A percentile compares a stretch with the other conserved stretches of the same genome.
Conservation (phyloP, 2,329 filamentous ascomycete genomes). For the Metarhizium robertsii region DNA sequence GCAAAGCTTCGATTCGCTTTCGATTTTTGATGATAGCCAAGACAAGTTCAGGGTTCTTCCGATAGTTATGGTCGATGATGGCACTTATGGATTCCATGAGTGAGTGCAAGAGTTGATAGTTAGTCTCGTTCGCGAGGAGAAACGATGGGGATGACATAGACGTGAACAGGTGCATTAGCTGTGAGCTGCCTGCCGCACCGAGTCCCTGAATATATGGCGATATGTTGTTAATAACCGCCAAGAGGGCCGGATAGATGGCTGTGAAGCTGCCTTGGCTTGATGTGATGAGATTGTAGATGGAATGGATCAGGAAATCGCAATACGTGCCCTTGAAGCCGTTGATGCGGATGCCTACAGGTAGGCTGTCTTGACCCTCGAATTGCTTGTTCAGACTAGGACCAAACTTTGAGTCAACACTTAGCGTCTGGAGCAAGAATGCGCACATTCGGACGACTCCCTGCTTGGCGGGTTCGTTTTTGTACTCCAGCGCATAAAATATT, state of each 20-base stretch:
- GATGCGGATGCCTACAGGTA: conserved; percentile 74
- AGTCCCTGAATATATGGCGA: conserved; percentile 75
- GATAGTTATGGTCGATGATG: conserved; percentile 81
- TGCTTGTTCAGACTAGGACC: conserved; percentile 80
- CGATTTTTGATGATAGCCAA: conserved; percentile 70
- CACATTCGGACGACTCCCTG: conserved; percentile 95
- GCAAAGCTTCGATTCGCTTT: conserved; percentile 75
- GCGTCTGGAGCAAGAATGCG: conserved; percentile 88
- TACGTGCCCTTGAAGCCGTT: conserved; percentile 81
- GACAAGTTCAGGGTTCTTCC: conserved; percentile 70
- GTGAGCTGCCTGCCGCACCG: conserved; percentile 65
- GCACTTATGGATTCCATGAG: conserved; percentile 83
- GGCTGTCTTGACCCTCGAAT: conserved; percentile 80
- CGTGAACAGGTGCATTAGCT: conserved; percentile 76
- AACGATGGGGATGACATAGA: conserved; percentile 94
- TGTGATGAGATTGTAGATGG: conserved; percentile 85
- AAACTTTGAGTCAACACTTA: conserved; percentile 89
- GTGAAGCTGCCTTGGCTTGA: conserved; percentile 83
- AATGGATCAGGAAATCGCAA: conserved; percentile 90
- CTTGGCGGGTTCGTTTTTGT: conserved; percentile 75
- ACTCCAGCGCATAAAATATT: conserved; percentile 86
- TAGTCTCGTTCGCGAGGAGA: conserved; percentile 82
- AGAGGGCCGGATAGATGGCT: conserved; percentile 81
- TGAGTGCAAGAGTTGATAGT: conserved; percentile 71
- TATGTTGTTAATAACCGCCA: conserved; percentile 91